Evolutionary conservation across 352 stramenopile genomes (phyloP).

Genomic region (Elongisporangium senticosum): DNA sequence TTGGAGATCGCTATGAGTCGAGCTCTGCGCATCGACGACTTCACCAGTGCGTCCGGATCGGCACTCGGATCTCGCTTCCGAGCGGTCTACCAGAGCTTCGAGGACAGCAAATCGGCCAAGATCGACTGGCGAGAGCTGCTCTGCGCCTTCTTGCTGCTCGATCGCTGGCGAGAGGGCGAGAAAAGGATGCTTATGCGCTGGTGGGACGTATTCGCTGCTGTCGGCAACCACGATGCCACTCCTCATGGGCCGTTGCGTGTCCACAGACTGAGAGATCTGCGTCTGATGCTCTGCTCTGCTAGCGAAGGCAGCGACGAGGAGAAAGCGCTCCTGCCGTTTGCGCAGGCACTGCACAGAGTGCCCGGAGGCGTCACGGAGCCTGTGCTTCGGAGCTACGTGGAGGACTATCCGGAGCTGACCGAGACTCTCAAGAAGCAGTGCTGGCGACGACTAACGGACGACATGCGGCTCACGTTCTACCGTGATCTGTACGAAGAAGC

Average conservation of each 20-base stretch:
- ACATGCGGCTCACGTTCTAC: conserved; percentile 51
- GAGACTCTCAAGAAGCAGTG: conserved; percentile 26
- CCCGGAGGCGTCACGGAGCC: conserved; percentile 3
- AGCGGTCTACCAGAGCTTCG: conserved; percentile 29
- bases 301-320: conserved; percentile 38
- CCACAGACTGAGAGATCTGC: conserved; percentile 13
- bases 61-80: conserved; percentile 15
- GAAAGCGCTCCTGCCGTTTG: conserved; percentile 22
- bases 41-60: background rate
- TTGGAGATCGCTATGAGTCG: conserved; percentile 27
- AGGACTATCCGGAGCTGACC: conserved; percentile 21
- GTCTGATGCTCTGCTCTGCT: conserved; percentile 24
- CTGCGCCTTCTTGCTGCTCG: conserved; percentile 37
- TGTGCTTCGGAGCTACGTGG: conserved; percentile 13
- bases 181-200: conserved; percentile 38
- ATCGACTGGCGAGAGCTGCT: conserved; percentile 47
- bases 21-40: conserved; percentile 18
- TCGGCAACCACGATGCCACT: conserved; percentile 4
- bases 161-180: conserved; percentile 43
- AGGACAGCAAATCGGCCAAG: conserved; percentile 9
- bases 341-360: conserved; percentile 14
- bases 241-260: conserved; percentile 4
- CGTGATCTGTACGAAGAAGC: conserved; percentile 38
- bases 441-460: conserved; percentile 52
- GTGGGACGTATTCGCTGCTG: conserved; percentile 47